phyloP scores from a whole-genome alignment of 352 stramenopile genomes.

The Phytopythium boreale region DNA sequence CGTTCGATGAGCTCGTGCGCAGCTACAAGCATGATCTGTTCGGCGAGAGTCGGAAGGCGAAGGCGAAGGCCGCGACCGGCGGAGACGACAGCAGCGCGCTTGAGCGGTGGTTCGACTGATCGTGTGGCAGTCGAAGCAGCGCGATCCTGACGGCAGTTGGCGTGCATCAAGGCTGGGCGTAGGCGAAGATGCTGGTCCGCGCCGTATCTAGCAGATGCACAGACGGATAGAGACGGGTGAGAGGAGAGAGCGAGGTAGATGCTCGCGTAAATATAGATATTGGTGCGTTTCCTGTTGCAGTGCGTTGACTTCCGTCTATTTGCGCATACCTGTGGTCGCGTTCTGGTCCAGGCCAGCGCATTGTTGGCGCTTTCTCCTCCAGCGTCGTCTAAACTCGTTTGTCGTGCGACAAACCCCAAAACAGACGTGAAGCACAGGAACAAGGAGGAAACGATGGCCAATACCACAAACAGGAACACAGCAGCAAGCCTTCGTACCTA shows the following conservation, averaged over 20 bases:
- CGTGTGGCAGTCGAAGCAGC: background rate
- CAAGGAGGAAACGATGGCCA: too few species aligned
- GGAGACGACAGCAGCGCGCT: conserved; percentile 11
- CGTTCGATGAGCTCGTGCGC: conserved; percentile 73
- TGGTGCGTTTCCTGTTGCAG: background rate
- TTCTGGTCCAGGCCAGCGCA: background rate
- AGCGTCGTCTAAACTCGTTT: background rate
- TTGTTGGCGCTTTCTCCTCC: background rate
- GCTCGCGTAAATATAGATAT: background rate
- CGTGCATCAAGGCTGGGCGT: too few species aligned
- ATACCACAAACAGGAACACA: too few species aligned
- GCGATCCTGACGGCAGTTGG: background rate
- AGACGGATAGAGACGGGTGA: background rate
- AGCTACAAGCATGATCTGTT: conserved; percentile 88
- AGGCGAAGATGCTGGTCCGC: background rate
- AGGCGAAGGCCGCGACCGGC: conserved; percentile 5
- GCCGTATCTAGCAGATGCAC: background rate
- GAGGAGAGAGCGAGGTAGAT: background rate
- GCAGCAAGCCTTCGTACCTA: too few species aligned
- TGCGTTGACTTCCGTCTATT: background rate
- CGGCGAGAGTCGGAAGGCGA: conserved; percentile 33
- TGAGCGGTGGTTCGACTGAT: conserved; percentile 71
- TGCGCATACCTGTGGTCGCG: background rate
- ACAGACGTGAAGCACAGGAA: too few species aligned
- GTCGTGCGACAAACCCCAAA: too few species aligned